Conservation (phyloP, 371 early-diverging fungal species). For the Apophysomyces trapeziformis region DNA sequence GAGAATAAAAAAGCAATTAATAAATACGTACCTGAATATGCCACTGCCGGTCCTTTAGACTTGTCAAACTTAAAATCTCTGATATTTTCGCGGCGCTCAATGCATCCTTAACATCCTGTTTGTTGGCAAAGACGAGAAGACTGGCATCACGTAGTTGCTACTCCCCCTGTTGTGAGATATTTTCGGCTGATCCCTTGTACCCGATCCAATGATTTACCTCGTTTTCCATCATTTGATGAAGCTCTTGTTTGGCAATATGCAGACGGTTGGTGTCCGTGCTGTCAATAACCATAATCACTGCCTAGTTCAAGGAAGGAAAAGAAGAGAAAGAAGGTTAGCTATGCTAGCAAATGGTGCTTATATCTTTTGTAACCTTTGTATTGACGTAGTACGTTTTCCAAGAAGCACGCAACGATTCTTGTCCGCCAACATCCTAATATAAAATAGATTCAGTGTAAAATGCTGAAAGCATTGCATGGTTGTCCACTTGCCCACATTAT, state of each 20-base stretch:
- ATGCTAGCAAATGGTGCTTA: not conserved
- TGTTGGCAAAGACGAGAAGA: constrained; percentile 74
- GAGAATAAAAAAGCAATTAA: not conserved
- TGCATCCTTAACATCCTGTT: constrained; percentile 74
- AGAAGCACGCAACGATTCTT: constrained; percentile 69
- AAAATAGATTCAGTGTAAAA: not conserved
- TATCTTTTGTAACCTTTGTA: constrained; percentile 48
- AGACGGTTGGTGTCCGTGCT: constrained; percentile 72
- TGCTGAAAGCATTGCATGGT: not conserved
- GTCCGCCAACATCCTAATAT: constrained; percentile 74
- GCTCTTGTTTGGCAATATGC: constrained; percentile 65
- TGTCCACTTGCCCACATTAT: constrained; percentile 70
- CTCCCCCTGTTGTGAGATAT: not conserved
- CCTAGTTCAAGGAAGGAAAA: constrained; percentile 28
- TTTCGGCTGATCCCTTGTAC: not conserved
- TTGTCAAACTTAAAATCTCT: constrained; percentile 65
- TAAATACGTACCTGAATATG: constrained; percentile 65
- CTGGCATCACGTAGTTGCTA: constrained; percentile 66
- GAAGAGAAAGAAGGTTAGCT: not conserved
- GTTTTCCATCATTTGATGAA: constrained; percentile 77
- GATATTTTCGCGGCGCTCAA: constrained; percentile 71
- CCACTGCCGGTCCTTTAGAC: constrained; percentile 74
- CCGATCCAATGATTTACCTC: constrained; percentile 49
- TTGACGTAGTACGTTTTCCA: constrained; percentile 79
- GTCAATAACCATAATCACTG: constrained; percentile 81